Conservation (phyloP, 257 asterid genomes). For the Solanum paucissectum region DNA sequence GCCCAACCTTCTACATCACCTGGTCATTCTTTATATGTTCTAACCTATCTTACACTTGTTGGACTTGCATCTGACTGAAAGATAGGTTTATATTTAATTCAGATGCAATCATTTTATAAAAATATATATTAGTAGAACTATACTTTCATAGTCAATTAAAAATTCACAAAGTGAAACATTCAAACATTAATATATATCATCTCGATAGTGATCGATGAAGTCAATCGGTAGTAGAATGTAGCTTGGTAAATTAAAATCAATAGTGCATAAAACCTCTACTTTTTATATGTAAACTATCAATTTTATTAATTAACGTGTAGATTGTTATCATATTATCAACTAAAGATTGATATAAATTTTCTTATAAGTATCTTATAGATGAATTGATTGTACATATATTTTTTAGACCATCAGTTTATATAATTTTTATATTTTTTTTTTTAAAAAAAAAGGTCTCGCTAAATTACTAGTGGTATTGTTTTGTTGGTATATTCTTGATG, state of each 20-base stretch:
- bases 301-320: neutral
- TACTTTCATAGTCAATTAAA: neutral
- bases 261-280: neutral
- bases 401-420: neutral
- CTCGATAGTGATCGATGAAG: neutral
- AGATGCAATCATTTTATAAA: neutral
- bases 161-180: neutral
- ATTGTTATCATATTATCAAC: neutral
- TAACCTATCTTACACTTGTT: neutral
- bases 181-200: neutral
- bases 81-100: neutral
- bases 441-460: neutral
- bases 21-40: neutral
- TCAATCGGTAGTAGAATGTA: neutral
- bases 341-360: neutral
- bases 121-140: neutral
- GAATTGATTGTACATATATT: neutral
- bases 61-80: neutral
- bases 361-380: neutral
- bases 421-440: neutral
- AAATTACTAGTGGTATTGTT: neutral
- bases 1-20: neutral
- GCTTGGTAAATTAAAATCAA: neutral
- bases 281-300: neutral
- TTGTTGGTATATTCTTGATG: neutral